Conservation (phyloP, 257 asterid species). For the Solanum etuberosum region DNA sequence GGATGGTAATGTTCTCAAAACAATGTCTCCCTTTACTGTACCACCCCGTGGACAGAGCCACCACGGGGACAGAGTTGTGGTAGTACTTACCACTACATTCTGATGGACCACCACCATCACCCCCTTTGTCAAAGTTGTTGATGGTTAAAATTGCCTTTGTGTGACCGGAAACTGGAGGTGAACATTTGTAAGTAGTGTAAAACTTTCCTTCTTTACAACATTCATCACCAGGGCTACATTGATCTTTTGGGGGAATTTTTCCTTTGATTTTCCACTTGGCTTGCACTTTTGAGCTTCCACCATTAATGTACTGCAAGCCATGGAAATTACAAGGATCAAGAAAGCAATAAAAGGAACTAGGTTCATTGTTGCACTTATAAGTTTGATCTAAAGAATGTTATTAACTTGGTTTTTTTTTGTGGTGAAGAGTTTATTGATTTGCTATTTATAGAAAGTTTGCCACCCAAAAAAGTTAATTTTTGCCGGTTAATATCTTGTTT, state of each 20-base stretch:
- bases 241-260: constrained; percentile 4
- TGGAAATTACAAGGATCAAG: background rate
- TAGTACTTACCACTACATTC: constrained; percentile 20
- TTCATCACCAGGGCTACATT: constrained; percentile 9
- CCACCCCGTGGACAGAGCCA: constrained; percentile 21
- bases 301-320: background rate
- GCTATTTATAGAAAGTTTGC: background rate
- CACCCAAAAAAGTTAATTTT: background rate
- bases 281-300: constrained; percentile 10
- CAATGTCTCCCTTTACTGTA: constrained; percentile 8
- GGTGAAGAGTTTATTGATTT: background rate
- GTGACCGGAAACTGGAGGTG: constrained; percentile 4
- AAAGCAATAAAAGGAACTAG: background rate
- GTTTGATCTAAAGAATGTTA: background rate
- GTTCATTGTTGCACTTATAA: background rate
- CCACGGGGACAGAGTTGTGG: constrained; percentile 17
- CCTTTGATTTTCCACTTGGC: constrained; percentile 13
- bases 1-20: constrained; percentile 2
- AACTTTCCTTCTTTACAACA: constrained; percentile 14
- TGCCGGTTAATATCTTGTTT: background rate
- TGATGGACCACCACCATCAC: constrained; percentile 22
- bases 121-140: constrained; percentile 17
- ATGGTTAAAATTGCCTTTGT: constrained; percentile 22
- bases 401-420: background rate
- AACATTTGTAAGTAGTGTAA: constrained; percentile 8